Conservation (phyloP, 768 basidiomycete species). For the Symmetrospora coprosmae region DNA sequence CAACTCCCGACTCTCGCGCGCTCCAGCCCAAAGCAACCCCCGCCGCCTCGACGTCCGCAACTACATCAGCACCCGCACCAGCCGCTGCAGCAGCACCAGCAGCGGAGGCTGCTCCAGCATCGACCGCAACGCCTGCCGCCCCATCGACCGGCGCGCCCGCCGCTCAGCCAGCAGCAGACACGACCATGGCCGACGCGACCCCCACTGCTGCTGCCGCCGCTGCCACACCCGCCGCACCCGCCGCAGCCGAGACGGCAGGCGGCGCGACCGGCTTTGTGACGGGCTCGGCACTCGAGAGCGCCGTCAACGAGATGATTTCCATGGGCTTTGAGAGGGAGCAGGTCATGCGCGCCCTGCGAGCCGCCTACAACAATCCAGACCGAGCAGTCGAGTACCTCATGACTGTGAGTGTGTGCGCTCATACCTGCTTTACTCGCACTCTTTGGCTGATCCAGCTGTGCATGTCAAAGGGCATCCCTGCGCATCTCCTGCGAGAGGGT, state of each 20-base stretch:
- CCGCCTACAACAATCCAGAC: constrained; percentile 94
- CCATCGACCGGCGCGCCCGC: constrained; percentile 33
- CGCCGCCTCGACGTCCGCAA: constrained; percentile 10
- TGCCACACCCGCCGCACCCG: constrained; percentile 26
- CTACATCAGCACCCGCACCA: constrained; percentile 14
- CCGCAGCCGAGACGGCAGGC: constrained; percentile 31
- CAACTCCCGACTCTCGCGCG: background rate
- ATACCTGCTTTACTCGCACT: constrained; percentile 1
- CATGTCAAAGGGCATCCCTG: constrained; percentile 57
- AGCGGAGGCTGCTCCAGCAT: constrained; percentile 34
- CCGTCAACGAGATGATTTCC: constrained; percentile 69
- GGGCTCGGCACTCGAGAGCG: constrained; percentile 58
- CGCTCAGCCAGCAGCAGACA: constrained; percentile 32
- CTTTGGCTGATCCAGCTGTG: background rate
- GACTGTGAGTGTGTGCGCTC: constrained; percentile 47
- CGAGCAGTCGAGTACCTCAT: constrained; percentile 96
- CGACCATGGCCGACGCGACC: constrained; percentile 36
- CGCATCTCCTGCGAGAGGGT: constrained; percentile 43
- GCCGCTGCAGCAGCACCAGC: constrained; percentile 39
- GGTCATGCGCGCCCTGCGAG: constrained; percentile 69
- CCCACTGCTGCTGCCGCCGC: constrained; percentile 26
- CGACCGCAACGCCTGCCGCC: constrained; percentile 34
- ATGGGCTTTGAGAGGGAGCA: constrained; percentile 88
- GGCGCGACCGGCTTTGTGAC: constrained; percentile 50
- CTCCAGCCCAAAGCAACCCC: constrained; percentile 37